Evolutionary conservation across 2,329 filamentous ascomycete species (phyloP), one percentile per base, ranked within the genome.

Genomic region (Monosporascus ibericus): DNA sequence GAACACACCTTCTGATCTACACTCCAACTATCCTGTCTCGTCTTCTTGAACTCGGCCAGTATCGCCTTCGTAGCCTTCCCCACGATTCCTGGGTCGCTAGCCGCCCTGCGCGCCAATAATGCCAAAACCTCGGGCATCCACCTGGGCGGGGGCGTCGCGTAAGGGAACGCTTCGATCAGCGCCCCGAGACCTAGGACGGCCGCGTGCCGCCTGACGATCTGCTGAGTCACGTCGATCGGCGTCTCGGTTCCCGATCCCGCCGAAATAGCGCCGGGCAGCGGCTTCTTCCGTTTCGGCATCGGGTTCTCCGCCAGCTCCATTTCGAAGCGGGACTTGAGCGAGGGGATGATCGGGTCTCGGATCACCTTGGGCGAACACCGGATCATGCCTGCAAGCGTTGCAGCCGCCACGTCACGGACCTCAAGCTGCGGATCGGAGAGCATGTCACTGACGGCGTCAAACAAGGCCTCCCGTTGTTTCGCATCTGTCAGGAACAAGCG

Each of bases 41-140:
- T 99, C 82, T 99, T 99, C 77, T 99, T 99, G 78, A 99, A 99
- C 65, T 99, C 95, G 55, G 91, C 91, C 59, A 99, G 75, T 37
- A 96, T 92, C 18, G 81, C 82, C 79, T 99, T 99, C 11, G 95
- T 95, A 54, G 92, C 94, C 72, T 95, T 96, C 3, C 94, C 94
- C 51, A 99, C 92, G 53, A 95, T 86, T 1, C 94, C 94, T 0
- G 90, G 85, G 64, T 99, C 94, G 47, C 84, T 89, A 1, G 92
- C 91, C 9, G 95, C 92, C 60, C 87, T 86, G 37, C 87, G 84
- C 6, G 92, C 95, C 58, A 99, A 72, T 11, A 86, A 87, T 11
- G 92, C 91, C 50, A 99, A 74, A 25, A 96, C 87, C 64, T 95
- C 92, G 0, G 94, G 92, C 82, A 99, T 87, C 94, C 95, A 99